Evolutionary conservation across 306 rosid genomes (phyloP).

Genomic region (Begonia masoniana): DNA sequence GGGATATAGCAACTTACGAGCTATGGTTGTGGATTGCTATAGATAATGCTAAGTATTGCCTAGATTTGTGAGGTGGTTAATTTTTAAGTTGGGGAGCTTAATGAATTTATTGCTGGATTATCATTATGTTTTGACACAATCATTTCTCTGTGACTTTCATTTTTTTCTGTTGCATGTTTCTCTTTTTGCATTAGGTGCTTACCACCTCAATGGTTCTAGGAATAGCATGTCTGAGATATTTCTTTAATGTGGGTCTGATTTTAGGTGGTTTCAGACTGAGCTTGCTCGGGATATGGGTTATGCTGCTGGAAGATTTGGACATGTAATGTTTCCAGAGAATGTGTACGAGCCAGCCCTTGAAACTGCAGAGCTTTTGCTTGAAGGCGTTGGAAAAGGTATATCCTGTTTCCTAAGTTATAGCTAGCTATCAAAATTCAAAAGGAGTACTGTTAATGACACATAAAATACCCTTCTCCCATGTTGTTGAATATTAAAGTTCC

Average conservation of each 20-base stretch:
- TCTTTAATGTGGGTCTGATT: slow-evolving; percentile 28
- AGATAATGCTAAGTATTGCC: too few relatives aligned
- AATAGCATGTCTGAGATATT: slow-evolving; percentile 28
- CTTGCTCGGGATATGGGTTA: slow-evolving; percentile 94
- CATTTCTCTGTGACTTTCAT: too few relatives aligned
- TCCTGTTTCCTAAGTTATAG: slow-evolving; percentile 6
- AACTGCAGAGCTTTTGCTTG: slow-evolving; percentile 88
- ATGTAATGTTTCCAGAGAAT: slow-evolving; percentile 98
- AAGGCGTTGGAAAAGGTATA: slow-evolving; percentile 81
- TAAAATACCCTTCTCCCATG: neutral
- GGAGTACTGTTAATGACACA: neutral
- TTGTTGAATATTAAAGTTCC: neutral
- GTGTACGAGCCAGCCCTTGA: slow-evolving; percentile 79
- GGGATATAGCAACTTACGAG: too few relatives aligned
- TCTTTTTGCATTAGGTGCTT: too few relatives aligned
- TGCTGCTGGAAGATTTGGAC: slow-evolving; percentile 90
- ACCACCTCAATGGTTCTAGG: neutral
- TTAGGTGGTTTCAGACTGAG: slow-evolving; percentile 93
- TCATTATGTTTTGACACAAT: too few relatives aligned
- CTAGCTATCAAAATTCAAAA: too few relatives aligned
- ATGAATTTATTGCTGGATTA: too few relatives aligned
- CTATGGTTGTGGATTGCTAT: too few relatives aligned
- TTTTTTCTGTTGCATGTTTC: too few relatives aligned
- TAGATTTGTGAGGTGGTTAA: too few relatives aligned
- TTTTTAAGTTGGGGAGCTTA: too few relatives aligned